Percentiles rank a stretch among this genome's conserved stretches.
These are phyloP conservation scores for Pseudocercospora ulei DNA, from an alignment of 2,329 filamentous ascomycete genomes.

Conservation along the genomic window DNA sequence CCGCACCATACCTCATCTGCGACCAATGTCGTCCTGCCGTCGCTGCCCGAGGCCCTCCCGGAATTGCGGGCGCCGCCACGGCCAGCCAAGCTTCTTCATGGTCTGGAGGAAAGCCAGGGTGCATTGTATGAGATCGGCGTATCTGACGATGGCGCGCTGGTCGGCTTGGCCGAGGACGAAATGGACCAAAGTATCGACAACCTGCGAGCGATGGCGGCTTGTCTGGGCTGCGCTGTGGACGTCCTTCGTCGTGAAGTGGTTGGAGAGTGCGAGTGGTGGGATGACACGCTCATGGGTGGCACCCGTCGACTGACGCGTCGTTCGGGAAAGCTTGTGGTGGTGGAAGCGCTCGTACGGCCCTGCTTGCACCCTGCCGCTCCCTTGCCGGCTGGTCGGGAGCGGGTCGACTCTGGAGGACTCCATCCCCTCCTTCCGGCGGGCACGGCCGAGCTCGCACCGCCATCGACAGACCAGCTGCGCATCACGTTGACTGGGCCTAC, in stretches of 20 bases:
- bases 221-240: slow-evolving; percentile 75
- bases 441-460: slow-evolving; percentile 17
- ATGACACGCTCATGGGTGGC: slow-evolving; percentile 32
- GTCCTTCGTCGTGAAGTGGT: slow-evolving; percentile 74
- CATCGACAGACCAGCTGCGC: slow-evolving; percentile 60
- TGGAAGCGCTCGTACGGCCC: slow-evolving; percentile 79
- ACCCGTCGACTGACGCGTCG: slow-evolving; percentile 35
- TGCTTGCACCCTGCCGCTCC: slow-evolving; percentile 37
- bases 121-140: slow-evolving; percentile 95
- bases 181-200: slow-evolving; percentile 83
- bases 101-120: slow-evolving; percentile 83
- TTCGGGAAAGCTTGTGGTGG: slow-evolving; percentile 62
- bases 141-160: slow-evolving; percentile 81
- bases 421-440: slow-evolving; percentile 10
- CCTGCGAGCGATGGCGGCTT: slow-evolving; percentile 80
- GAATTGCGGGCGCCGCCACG: slow-evolving; percentile 49
- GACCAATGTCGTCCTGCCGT: slow-evolving; percentile 63
- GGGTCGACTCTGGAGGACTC: slow-evolving; percentile 3
- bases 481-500: slow-evolving; percentile 83
- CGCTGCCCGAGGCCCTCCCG: slow-evolving; percentile 57
- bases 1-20: slow-evolving; percentile 77
- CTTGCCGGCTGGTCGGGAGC: slow-evolving; percentile 11
- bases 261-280: slow-evolving; percentile 69
- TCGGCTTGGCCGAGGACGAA: slow-evolving; percentile 81
- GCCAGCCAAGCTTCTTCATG: slow-evolving; percentile 52